Conservation (phyloP, 2,329 filamentous ascomycete genomes). For the Arthrinium puccinioides region DNA sequence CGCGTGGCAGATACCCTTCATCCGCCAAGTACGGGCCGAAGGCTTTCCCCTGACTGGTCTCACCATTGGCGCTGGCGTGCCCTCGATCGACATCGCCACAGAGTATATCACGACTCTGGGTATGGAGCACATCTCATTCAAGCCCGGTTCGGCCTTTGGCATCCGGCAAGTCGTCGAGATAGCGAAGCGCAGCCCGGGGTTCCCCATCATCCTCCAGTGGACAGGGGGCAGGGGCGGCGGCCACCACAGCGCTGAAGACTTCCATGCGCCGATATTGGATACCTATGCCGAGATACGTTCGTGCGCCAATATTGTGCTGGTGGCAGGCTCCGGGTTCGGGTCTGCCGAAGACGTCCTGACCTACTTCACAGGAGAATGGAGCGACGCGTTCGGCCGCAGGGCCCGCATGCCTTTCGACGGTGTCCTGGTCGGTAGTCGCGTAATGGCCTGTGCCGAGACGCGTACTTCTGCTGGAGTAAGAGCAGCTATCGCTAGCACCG, state of each 20-base stretch:
- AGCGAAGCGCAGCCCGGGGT: slow-evolving; percentile 34
- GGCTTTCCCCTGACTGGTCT: slow-evolving; percentile 38
- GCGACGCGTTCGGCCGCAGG: slow-evolving; percentile 30
- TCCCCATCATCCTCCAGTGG: slow-evolving; percentile 40
- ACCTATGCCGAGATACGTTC: slow-evolving; percentile 36
- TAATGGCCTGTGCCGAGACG: slow-evolving; percentile 39
- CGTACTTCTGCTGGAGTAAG: slow-evolving; percentile 34
- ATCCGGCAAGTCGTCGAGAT: slow-evolving; percentile 39
- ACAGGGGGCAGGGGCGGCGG: slow-evolving; percentile 41
- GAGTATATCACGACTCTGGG: slow-evolving; percentile 37
- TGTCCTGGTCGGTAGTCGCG: slow-evolving; percentile 35
- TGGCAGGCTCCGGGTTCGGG: slow-evolving; percentile 40
- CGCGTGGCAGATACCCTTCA: slow-evolving; percentile 43
- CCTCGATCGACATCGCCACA: slow-evolving; percentile 37
- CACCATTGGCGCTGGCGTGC: slow-evolving; percentile 39
- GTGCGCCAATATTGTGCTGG: slow-evolving; percentile 35
- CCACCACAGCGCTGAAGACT: slow-evolving; percentile 42
- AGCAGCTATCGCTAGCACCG: slow-evolving; percentile 33
- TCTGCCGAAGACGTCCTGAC: slow-evolving; percentile 37
- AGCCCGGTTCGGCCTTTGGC: slow-evolving; percentile 35
- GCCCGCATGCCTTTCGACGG: slow-evolving; percentile 38
- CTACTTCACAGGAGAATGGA: slow-evolving; percentile 37
- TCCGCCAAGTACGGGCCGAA: slow-evolving; percentile 36
- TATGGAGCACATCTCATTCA: slow-evolving; percentile 39
- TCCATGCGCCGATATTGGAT: slow-evolving; percentile 38